A percentile compares a stretch with the other conserved stretches of the same genome.
These are phyloP conservation scores for Diplodia intermedia DNA, from an alignment of 2,329 filamentous ascomycete species.

Conservation along the genomic window DNA sequence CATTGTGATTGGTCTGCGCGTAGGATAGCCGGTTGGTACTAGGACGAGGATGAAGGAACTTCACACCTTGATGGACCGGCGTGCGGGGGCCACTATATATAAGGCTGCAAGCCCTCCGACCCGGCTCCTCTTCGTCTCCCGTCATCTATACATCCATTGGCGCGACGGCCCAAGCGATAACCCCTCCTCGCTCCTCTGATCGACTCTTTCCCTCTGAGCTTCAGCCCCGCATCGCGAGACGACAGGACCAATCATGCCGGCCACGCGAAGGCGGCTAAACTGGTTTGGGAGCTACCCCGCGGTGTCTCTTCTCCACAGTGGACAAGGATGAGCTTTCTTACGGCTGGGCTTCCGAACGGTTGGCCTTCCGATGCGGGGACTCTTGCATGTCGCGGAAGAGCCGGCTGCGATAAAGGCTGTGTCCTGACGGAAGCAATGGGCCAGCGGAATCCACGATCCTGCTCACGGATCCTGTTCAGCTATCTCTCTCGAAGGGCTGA, in stretches of 20 bases:
- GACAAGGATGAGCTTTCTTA: slow-evolving; percentile 11
- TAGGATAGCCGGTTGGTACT: neutral
- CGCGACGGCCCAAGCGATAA: slow-evolving; percentile 4
- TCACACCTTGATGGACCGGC: slow-evolving; percentile 21
- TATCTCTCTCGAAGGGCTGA: neutral
- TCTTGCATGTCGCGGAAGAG: neutral
- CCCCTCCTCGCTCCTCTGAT: neutral
- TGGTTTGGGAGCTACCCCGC: slow-evolving; percentile 17
- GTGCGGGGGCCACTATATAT: slow-evolving; percentile 1
- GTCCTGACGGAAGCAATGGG: neutral
- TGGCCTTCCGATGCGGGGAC: slow-evolving; percentile 7
- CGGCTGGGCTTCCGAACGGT: no score
- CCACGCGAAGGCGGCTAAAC: neutral
- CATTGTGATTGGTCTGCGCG: slow-evolving; percentile 10
- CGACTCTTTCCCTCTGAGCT: neutral
- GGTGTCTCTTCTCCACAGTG: slow-evolving; percentile 4
- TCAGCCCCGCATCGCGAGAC: neutral
- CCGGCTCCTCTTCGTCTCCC: slow-evolving; percentile 13
- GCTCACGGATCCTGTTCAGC: neutral
- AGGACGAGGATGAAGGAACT: neutral
- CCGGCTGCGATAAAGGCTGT: slow-evolving; percentile 10
- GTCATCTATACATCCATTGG: slow-evolving; percentile 24
- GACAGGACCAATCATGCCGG: slow-evolving; percentile 3
- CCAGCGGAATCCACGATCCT: neutral
- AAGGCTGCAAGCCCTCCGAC: neutral